phyloP scores from a whole-genome alignment of 192 early-diverging fungal species.

The Phlyctochytrium bullatum region DNA sequence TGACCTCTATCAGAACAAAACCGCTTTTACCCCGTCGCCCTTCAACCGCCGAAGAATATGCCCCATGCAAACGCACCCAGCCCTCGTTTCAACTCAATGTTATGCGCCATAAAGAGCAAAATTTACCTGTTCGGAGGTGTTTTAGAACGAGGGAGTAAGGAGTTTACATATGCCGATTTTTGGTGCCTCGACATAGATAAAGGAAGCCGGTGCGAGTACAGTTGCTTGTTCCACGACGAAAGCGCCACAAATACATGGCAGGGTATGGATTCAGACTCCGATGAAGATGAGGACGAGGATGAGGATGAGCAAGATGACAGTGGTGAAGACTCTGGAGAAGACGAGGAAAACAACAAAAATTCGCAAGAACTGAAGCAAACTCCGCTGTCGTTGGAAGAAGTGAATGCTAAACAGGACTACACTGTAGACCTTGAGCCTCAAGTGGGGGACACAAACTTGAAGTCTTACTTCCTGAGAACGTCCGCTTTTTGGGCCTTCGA shows the following conservation, averaged over 20 bases:
- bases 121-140: constrained; percentile 66
- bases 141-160: constrained; percentile 57
- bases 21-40: constrained; percentile 59
- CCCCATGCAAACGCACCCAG: constrained; percentile 12
- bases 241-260: constrained; percentile 43
- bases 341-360: constrained; percentile 35
- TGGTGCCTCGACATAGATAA: constrained; percentile 68
- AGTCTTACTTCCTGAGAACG: constrained; percentile 25
- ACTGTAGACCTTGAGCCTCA: constrained; percentile 15
- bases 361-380: background rate
- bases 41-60: background rate
- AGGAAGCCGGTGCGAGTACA: constrained; percentile 53
- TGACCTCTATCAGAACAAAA: too few relatives aligned
- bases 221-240: constrained; percentile 41
- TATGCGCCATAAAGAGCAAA: constrained; percentile 51
- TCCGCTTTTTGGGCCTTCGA: constrained; percentile 15
- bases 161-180: constrained; percentile 60
- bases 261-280: constrained; percentile 45
- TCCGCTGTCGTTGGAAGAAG: background rate
- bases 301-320: constrained; percentile 30
- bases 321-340: constrained; percentile 31
- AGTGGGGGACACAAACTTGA: constrained; percentile 16
- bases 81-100: constrained; percentile 68
- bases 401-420: too few relatives aligned
- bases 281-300: constrained; percentile 16